Evolutionary conservation across 495 filamentous ascomycete species (phyloP).

Genomic region (Aspergillus bridgeri): DNA sequence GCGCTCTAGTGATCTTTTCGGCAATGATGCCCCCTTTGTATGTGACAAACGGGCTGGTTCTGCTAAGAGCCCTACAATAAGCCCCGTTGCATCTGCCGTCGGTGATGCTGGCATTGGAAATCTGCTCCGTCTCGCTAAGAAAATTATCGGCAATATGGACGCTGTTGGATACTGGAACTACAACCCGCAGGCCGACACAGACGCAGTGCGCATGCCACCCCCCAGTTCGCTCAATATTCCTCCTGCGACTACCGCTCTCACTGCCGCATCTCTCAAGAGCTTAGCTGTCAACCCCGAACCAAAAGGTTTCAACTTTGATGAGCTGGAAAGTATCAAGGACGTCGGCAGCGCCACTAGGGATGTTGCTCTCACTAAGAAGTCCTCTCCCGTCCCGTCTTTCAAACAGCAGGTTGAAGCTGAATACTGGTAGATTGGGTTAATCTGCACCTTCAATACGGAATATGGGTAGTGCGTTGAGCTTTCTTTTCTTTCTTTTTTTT

Average conservation of each 20-base stretch:
- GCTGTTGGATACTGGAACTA: constrained; percentile 32
- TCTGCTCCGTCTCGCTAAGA: constrained; percentile 27
- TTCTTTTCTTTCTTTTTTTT: background rate
- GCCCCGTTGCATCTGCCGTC: constrained; percentile 22
- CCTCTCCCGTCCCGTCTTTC: background rate
- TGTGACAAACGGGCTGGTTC: background rate
- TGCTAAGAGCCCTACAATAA: background rate
- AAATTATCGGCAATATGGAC: constrained; percentile 36
- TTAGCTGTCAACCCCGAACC: background rate
- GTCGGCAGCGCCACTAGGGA: constrained; percentile 12
- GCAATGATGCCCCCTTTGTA: constrained; percentile 15
- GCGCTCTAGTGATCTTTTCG: constrained; percentile 24
- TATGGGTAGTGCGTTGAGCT: background rate
- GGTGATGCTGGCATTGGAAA: constrained; percentile 30
- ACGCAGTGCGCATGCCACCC: background rate
- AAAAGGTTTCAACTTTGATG: constrained; percentile 14
- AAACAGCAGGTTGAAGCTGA: constrained; percentile 6
- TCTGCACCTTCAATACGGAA: background rate
- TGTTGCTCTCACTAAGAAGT: background rate
- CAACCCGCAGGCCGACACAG: constrained; percentile 14
- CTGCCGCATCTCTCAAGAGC: background rate
- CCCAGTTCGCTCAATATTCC: background rate
- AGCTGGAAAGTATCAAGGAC: constrained; percentile 21
- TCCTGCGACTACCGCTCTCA: background rate
- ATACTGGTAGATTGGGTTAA: constrained; percentile 12